Percentiles rank a stretch among this genome's conserved stretches.
These are phyloP conservation scores for Hymenoscyphus scutula DNA, from an alignment of 2,329 filamentous ascomycete genomes.

Conservation along the genomic window DNA sequence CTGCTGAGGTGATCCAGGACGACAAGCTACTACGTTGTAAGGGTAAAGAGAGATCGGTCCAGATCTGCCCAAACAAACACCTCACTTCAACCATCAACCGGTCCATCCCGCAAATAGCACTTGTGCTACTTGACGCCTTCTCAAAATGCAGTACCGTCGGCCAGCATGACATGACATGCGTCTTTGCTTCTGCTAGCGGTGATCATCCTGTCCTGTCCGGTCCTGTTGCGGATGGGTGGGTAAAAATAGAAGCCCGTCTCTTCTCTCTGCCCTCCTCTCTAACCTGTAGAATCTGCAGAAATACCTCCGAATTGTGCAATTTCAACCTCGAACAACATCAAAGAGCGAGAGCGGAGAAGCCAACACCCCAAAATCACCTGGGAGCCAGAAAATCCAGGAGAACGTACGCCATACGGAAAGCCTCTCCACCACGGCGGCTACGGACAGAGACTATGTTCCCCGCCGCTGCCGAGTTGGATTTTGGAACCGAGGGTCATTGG, in stretches of 20 bases:
- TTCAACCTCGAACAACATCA: background rate
- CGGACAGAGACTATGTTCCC: conserved; percentile 19
- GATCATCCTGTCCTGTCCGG: no score
- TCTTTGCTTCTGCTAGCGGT: background rate
- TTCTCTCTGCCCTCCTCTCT: background rate
- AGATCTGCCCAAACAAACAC: background rate
- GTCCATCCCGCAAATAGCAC: background rate
- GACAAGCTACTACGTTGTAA: background rate
- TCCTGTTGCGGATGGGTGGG: background rate
- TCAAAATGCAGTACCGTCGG: background rate
- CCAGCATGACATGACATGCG: conserved; percentile 1
- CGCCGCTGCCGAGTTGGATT: conserved; percentile 8
- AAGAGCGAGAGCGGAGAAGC: background rate
- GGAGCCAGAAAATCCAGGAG: background rate
- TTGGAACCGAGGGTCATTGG: conserved; percentile 8
- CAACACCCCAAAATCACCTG: background rate
- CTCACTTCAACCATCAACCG: no score
- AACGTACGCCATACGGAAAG: background rate
- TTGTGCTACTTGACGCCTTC: background rate
- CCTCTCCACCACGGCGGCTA: conserved; percentile 26
- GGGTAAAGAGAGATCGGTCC: background rate
- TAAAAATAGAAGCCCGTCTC: background rate
- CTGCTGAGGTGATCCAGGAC: background rate
- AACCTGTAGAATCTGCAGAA: background rate
- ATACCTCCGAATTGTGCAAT: background rate